These are phyloP conservation scores for Tricholoma flavovirens DNA, from an alignment of 768 basidiomycete genomes.

Conservation along the genomic window DNA sequence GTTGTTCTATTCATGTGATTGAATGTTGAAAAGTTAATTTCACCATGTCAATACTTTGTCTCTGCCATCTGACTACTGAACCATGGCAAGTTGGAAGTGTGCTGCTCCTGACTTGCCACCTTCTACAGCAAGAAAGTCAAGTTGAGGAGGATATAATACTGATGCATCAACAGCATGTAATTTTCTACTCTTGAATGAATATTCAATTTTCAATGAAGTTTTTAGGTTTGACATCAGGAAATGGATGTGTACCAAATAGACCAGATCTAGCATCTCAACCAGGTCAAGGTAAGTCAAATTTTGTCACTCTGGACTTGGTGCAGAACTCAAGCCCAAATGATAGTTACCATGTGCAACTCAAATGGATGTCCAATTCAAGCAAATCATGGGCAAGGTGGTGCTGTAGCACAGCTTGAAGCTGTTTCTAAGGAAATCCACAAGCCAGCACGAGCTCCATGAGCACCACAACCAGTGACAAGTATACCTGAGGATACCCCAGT, in stretches of 20 bases:
- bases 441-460: not conserved
- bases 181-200: not conserved
- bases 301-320: not conserved
- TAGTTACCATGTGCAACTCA: not conserved
- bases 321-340: not conserved
- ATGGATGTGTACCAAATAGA: not conserved
- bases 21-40: not conserved
- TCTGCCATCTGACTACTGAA: not conserved
- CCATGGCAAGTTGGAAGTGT: not conserved
- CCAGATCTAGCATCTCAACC: not conserved
- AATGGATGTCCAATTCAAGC: not conserved
- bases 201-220: not conserved
- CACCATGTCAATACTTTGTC: not conserved
- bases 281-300: not conserved
- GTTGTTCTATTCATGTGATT: not conserved
- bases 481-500: not conserved
- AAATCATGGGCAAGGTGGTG: conserved; percentile 1
- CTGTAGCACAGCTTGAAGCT: not conserved
- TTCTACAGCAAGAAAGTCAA: not conserved
- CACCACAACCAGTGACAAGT: not conserved
- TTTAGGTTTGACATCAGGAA: not conserved
- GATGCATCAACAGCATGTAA: not conserved
- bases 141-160: not conserved
- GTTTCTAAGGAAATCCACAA: not conserved
- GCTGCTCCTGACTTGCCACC: not conserved